Evolutionary conservation across 768 basidiomycete genomes (phyloP).

Genomic region (Phylloporus scabripes): DNA sequence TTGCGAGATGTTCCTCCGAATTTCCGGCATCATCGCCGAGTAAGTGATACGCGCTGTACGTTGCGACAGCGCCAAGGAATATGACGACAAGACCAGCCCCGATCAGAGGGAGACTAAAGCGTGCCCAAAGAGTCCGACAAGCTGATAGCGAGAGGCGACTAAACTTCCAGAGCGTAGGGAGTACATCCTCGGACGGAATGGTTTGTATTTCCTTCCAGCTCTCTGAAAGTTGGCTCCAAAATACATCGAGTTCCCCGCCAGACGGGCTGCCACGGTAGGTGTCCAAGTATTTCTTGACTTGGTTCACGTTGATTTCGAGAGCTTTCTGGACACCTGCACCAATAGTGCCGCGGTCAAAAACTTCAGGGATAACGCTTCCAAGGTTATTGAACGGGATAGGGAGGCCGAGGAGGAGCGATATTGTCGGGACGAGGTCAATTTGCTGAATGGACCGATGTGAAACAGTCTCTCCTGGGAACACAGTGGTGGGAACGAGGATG

Average conservation of each 20-base stretch:
- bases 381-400: conserved; percentile 97
- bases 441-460: conserved; percentile 74
- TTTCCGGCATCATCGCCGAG: conserved; percentile 34
- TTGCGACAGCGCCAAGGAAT: conserved; percentile 46
- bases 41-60: conserved; percentile 50
- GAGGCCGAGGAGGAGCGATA: conserved; percentile 85
- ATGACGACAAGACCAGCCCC: conserved; percentile 63
- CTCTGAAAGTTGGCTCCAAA: conserved; percentile 49
- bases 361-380: conserved; percentile 85
- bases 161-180: conserved; percentile 19
- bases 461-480: conserved; percentile 53
- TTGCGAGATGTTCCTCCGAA: conserved; percentile 42
- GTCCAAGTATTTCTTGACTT: conserved; percentile 71
- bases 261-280: conserved; percentile 68
- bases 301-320: conserved; percentile 62
- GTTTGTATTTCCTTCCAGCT: conserved; percentile 39
- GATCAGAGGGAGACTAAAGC: conserved; percentile 82
- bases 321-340: conserved; percentile 49
- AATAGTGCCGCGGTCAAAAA: conserved; percentile 54
- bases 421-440: conserved; percentile 86
- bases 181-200: conserved; percentile 16
- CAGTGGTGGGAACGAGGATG: conserved; percentile 46
- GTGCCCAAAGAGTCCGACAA: conserved; percentile 90
- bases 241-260: conserved; percentile 66
- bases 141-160: conserved; percentile 39